These are phyloP conservation scores for Asterionellopsis glacialis DNA, from an alignment of 108 stramenopile genomes.

Conservation along the genomic window DNA sequence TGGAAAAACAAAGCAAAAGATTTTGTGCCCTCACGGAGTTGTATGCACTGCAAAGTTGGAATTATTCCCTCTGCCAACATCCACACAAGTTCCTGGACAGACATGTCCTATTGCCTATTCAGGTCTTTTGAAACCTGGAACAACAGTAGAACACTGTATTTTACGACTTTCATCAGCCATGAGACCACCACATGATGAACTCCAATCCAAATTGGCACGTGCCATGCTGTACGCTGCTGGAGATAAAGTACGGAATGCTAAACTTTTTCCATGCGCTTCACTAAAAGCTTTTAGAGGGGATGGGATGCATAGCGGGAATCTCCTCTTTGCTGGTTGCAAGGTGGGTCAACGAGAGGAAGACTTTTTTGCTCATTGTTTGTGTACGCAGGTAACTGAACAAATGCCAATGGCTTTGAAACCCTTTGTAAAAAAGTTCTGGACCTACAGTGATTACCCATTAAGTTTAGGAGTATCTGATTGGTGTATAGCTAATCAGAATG, in stretches of 20 bases:
- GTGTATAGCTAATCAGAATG: constrained; percentile 12
- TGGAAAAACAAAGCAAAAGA: constrained; percentile 4
- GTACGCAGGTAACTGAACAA: constrained; percentile 22
- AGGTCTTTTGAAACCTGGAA: constrained; percentile 22
- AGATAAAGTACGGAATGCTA: constrained; percentile 15
- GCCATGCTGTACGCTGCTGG: constrained; percentile 16
- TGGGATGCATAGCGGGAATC: constrained; percentile 16
- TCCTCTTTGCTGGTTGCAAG: constrained; percentile 31
- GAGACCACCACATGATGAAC: constrained; percentile 12
- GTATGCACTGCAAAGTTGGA: constrained; percentile 18
- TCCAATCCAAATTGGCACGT: neutral
- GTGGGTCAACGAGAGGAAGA: constrained; percentile 28
- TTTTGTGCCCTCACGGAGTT: constrained; percentile 24
- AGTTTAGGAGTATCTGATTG: constrained; percentile 26
- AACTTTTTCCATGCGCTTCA: constrained; percentile 19
- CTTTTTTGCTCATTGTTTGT: constrained; percentile 36
- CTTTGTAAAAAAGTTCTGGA: constrained; percentile 14
- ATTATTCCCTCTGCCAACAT: constrained; percentile 12
- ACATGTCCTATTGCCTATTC: constrained; percentile 11
- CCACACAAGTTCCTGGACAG: neutral
- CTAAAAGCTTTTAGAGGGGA: constrained; percentile 23
- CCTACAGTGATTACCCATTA: constrained; percentile 21
- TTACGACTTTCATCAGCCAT: constrained; percentile 30
- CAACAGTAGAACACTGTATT: constrained; percentile 18
- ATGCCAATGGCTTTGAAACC: constrained; percentile 20